phyloP scores from a whole-genome alignment of 2,329 filamentous ascomycete genomes.

The Alternaria dauci region DNA sequence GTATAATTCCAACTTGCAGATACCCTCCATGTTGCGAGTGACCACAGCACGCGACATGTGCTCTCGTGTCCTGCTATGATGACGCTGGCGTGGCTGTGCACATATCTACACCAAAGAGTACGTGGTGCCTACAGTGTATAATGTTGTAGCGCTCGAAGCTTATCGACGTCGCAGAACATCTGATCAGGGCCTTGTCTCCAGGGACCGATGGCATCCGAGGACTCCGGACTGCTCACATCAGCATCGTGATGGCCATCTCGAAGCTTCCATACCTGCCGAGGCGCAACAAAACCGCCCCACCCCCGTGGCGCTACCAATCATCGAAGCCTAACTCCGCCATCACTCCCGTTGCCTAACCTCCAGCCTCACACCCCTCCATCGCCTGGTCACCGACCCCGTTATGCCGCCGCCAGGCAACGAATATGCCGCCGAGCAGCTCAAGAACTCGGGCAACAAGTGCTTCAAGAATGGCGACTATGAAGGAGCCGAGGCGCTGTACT shows the following conservation, averaged over 20 bases:
- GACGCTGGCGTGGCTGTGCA: constrained; percentile 13
- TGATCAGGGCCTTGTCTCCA: not conserved
- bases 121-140: not conserved
- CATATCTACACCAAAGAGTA: not conserved
- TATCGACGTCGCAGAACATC: not conserved
- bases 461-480: constrained; percentile 72
- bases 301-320: constrained; percentile 34
- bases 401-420: constrained; percentile 45
- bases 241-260: constrained; percentile 26
- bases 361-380: constrained; percentile 2
- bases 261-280: constrained; percentile 31
- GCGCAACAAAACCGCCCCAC: constrained; percentile 27
- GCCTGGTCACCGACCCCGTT: constrained; percentile 5
- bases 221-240: constrained; percentile 27
- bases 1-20: not conserved
- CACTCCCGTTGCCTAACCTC: constrained; percentile 23
- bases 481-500: constrained; percentile 74
- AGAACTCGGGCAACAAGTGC: constrained; percentile 66
- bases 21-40: not conserved
- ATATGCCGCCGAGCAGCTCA: constrained; percentile 57
- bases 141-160: not conserved
- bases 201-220: constrained; percentile 5
- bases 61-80: not conserved
- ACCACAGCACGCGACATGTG: not conserved
- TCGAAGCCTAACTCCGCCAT: constrained; percentile 27